These are phyloP conservation scores for Saussurea involucrata DNA, from an alignment of 129 eudicot genomes.

Conservation along the genomic window DNA sequence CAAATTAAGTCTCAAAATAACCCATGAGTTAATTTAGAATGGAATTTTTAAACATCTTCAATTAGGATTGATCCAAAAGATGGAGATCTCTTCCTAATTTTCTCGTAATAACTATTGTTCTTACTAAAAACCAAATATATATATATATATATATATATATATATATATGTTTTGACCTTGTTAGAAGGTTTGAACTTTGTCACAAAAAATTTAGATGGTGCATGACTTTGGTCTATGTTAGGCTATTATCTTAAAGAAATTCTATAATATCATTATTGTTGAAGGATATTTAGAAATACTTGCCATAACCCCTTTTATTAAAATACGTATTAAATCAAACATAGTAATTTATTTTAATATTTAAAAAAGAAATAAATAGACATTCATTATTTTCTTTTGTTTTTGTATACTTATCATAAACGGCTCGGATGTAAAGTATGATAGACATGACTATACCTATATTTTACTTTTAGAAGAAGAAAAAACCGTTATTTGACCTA, in stretches of 20 bases:
- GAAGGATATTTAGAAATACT: not conserved
- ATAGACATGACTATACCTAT: not conserved
- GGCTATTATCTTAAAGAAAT: not conserved
- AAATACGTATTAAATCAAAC: not conserved
- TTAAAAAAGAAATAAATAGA: not conserved
- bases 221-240: no score
- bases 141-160: no score
- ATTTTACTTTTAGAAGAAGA: not conserved
- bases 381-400: not conserved
- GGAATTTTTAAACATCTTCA: no score
- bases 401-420: not conserved
- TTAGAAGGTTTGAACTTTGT: no score
- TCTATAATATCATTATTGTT: not conserved
- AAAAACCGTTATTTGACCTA: not conserved
- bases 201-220: no score
- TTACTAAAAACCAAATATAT: no score
- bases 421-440: not conserved
- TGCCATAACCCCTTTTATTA: not conserved
- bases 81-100: no score
- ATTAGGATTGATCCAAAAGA: no score
- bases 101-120: no score
- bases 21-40: no score
- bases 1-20: no score
- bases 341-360: not conserved
- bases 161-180: no score